A percentile compares a stretch with the other conserved stretches of the same genome.
phyloP scores from a whole-genome alignment of 129 eudicot genomes.

The Heracleum sosnowskyi region DNA sequence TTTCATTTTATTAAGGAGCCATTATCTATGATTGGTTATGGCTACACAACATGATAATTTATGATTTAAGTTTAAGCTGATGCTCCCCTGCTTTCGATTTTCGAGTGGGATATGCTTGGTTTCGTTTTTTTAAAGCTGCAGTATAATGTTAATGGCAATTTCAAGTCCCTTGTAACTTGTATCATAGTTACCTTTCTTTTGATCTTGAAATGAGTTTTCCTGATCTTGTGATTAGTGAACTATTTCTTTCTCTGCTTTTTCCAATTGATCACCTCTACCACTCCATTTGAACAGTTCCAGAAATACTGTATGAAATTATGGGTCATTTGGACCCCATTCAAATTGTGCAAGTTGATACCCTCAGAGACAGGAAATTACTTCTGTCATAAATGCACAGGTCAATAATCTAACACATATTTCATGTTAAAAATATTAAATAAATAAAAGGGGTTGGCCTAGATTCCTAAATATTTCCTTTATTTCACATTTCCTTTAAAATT shows the following conservation, averaged over 20 bases:
- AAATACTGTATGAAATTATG: neutral
- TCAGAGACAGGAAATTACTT: neutral
- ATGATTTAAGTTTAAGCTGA: neutral
- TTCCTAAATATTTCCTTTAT: neutral
- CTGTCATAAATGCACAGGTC: neutral
- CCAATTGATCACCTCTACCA: neutral
- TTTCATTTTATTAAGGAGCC: neutral
- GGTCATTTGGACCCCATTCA: neutral
- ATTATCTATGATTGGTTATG: neutral
- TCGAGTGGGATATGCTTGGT: neutral
- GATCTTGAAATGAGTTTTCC: neutral
- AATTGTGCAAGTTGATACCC: neutral
- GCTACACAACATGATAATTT: neutral
- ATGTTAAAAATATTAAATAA: neutral
- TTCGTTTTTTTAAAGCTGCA: neutral
- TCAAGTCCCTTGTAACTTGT: too few relatives aligned
- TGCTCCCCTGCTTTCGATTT: neutral
- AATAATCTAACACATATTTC: neutral
- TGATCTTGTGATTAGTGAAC: neutral
- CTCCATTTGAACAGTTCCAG: neutral
- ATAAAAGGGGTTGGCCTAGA: neutral
- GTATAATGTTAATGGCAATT: neutral
- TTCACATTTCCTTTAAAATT: too few relatives aligned
- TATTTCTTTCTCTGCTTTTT: neutral
- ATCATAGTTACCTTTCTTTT: neutral